These are phyloP conservation scores for Acephala macrosclerotiorum DNA, from an alignment of 2,329 filamentous ascomycete genomes.

Conservation along the genomic window DNA sequence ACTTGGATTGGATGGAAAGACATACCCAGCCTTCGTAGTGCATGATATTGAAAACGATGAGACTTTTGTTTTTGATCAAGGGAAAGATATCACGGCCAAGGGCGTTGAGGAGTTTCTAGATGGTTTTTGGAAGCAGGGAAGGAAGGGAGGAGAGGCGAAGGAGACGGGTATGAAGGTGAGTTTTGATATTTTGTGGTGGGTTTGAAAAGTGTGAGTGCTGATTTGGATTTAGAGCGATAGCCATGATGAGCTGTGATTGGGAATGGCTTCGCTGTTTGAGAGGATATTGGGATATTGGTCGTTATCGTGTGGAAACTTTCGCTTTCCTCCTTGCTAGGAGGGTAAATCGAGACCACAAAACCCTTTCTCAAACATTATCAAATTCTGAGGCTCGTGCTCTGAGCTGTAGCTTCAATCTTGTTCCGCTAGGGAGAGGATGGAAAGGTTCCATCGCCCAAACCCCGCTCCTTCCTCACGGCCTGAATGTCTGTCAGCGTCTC, in stretches of 20 bases:
- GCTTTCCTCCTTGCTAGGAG: too few relatives aligned
- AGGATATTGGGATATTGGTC: too few relatives aligned
- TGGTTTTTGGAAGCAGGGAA: not conserved
- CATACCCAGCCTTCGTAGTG: conserved; percentile 5
- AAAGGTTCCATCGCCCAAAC: too few relatives aligned
- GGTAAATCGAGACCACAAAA: too few relatives aligned
- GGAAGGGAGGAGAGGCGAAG: not conserved
- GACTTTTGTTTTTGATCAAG: conserved; percentile 12
- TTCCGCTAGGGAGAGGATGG: too few relatives aligned
- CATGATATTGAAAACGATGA: conserved; percentile 5
- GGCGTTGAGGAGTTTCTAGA: not conserved
- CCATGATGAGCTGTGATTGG: not conserved
- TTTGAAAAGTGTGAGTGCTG: not conserved
- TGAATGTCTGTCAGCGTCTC: too few relatives aligned
- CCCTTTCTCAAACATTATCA: too few relatives aligned
- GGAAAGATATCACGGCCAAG: not conserved
- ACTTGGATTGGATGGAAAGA: conserved; percentile 11
- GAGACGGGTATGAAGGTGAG: not conserved
- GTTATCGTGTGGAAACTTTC: too few relatives aligned
- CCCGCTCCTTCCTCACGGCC: too few relatives aligned
- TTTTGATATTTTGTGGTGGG: not conserved
- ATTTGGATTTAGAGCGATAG: not conserved
- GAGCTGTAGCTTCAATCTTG: too few relatives aligned
- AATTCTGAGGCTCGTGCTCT: too few relatives aligned
- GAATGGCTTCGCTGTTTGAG: too few relatives aligned